These are phyloP conservation scores for Carex myosuroides DNA, from an alignment of 176 grass and related monocot species.

Conservation along the genomic window DNA sequence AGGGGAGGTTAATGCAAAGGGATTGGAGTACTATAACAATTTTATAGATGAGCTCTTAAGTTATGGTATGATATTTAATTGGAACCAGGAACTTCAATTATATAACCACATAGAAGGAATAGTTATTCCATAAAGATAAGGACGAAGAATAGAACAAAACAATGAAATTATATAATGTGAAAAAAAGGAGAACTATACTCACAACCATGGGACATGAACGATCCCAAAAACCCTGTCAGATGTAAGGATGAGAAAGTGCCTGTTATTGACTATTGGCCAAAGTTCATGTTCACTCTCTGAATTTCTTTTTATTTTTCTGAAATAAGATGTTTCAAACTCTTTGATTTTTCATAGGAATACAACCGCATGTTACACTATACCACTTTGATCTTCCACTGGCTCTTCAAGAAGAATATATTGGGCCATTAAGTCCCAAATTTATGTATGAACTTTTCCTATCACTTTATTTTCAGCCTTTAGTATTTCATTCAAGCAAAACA, in stretches of 20 bases:
- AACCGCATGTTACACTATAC: slow-evolving; percentile 62
- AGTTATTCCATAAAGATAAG: background rate
- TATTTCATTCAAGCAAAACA: background rate
- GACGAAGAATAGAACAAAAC: too few species aligned
- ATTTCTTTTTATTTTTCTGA: background rate
- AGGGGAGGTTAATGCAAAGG: slow-evolving; percentile 70
- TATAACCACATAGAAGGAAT: background rate
- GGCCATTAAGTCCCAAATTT: slow-evolving; percentile 48
- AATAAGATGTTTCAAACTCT: background rate
- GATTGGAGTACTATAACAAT: slow-evolving; percentile 74
- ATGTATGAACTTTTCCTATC: slow-evolving; percentile 30
- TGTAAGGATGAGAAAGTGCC: background rate
- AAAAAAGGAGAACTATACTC: too few species aligned
- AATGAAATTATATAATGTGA: background rate
- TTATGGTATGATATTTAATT: slow-evolving; percentile 29
- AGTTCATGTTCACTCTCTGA: background rate
- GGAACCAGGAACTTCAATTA: background rate
- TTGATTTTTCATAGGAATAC: slow-evolving; percentile 36
- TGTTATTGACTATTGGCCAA: background rate
- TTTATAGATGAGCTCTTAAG: slow-evolving; percentile 59
- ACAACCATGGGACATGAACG: too few species aligned
- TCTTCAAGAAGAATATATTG: slow-evolving; percentile 57
- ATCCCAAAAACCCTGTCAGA: background rate
- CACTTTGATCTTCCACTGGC: slow-evolving; percentile 72
- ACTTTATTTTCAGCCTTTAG: background rate